Evolutionary conservation across 805 yeast genomes (phyloP), one percentile per base, ranked within the genome.

Genomic region (Starmerella etchellsii): DNA sequence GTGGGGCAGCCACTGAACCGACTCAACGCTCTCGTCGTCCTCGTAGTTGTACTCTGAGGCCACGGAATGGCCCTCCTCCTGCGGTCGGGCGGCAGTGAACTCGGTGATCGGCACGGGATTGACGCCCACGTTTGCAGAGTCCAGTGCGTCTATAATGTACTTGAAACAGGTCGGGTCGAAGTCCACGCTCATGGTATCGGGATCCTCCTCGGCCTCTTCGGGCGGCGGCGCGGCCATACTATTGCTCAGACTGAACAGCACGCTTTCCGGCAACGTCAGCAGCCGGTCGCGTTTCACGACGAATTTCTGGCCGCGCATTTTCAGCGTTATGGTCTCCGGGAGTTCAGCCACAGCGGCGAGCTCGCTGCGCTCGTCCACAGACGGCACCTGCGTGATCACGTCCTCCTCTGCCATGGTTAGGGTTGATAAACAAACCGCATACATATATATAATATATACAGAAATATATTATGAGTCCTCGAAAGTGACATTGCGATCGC

Each of bases 261-360:
- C 74, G 45, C 87, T 76, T 57, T 91, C 98, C 1, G 98, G 98
- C 25, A 91, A 65, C 39, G 84, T 76, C 83, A 87, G 78, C 50
- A 91, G 69, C 57, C 84, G 95, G 52, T 83, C 94, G 47, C 95
- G 69, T 4, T 93, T 76, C 36, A 91, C 77, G 37, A 75, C 73
- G 59, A 87, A 84, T 47, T 68, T 63, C 15, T 62, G 62, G 16
- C 93, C 95, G 37, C 95, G 72, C 40, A 88, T 70, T 54, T 82
- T 77, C 62, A 88, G 67, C 54, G 74, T 77, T 41, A 88, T 44
- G 14, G 36, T 33, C 25, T 48, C 52, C 9, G 57, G 57, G 8
- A 53, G 45, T 24, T 35, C 40, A n/a, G 37, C 45, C 18, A 34
- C 41, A 14, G 42, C 21, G 18, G n/a, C 33, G 15, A 39, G 11